Evolutionary conservation across 768 basidiomycete genomes (phyloP).

Genomic region (Trametes coccinea): DNA sequence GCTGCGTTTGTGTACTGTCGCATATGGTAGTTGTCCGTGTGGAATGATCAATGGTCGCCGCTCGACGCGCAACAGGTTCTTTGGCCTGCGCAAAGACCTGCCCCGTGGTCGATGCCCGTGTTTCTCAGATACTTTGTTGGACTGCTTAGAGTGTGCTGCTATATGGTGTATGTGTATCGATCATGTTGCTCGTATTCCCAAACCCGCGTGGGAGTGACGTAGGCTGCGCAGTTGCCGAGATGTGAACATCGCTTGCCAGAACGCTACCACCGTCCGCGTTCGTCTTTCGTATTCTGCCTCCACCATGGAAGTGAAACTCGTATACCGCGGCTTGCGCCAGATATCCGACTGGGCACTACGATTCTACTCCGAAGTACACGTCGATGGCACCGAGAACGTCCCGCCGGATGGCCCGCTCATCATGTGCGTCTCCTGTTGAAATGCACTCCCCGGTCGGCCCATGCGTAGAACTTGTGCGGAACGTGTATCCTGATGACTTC

Average conservation of each 20-base stretch:
- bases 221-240: not conserved
- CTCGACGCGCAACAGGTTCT: conserved; percentile 81
- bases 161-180: conserved; percentile 10
- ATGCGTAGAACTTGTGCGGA: not conserved
- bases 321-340: conserved; percentile 59
- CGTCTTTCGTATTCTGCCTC: not conserved
- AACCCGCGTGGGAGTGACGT: not conserved
- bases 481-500: not conserved
- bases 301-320: conserved; percentile 49
- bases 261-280: not conserved
- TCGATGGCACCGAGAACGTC: conserved; percentile 85
- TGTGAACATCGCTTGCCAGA: not conserved
- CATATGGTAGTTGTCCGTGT: conserved; percentile 37
- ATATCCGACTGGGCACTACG: conserved; percentile 68
- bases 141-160: conserved; percentile 19
- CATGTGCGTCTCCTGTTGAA: conserved; percentile 69
- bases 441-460: conserved; percentile 42
- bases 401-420: conserved; percentile 88
- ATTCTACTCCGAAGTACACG: conserved; percentile 85
- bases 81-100: conserved; percentile 48
- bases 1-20: conserved; percentile 24
- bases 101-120: conserved; percentile 66
- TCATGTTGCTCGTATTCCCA: not conserved
- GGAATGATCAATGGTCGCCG: conserved; percentile 69
- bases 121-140: conserved; percentile 21